Evolutionary conservation across 805 yeast genomes (phyloP), one percentile per base, ranked within the genome.

Genomic region (Wickerhamomyces bovis): DNA sequence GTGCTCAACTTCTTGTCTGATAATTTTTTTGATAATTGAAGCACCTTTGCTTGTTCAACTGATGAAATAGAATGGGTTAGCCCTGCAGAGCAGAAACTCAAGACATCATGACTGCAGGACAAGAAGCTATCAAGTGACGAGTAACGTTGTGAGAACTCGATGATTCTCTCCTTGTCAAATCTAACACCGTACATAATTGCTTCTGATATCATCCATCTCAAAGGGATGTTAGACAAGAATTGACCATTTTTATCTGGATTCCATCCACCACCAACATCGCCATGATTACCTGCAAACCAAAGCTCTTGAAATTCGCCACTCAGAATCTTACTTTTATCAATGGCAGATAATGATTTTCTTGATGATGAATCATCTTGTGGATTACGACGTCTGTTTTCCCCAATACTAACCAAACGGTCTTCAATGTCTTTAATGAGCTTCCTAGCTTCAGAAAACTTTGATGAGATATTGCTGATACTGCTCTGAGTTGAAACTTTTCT

Each of bases 191-290:
- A 64, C 43, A 68, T 69, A 9, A 75, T 55, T 0, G 85, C 78
- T 56, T 77, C 79, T 6, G 73, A 64, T 12, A 82, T 48, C 60
- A 83, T 77, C 88, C 88, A 83, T 49, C 82, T 67, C 21, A 83
- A 63, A 0, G 87, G 66, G 15, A 80, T 50, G 51, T 78, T 73
- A 0, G 85, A 70, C 15, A 77, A 49, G 20, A 61, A 55, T 38
- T 76, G 73, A 2, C 77, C 77, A 42, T 67, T 57, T 0, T 48
- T 30, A 57, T 77, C 81, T 5, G 68, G 61, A 1, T 68, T 60
- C 83, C 85, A 81, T 0, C 85, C 85, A 3, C 88, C 88, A 2
- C 89, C 89, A 54, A 78, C 65, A 61, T 83, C 88, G 10, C 83
- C 70, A 61, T 83, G 89, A 56, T 78, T 78, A 2, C 88, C 89